These are phyloP conservation scores for Polytrichum commune DNA, from an alignment of 225 moss, liverwort and hornwort genomes.

Conservation along the genomic window DNA sequence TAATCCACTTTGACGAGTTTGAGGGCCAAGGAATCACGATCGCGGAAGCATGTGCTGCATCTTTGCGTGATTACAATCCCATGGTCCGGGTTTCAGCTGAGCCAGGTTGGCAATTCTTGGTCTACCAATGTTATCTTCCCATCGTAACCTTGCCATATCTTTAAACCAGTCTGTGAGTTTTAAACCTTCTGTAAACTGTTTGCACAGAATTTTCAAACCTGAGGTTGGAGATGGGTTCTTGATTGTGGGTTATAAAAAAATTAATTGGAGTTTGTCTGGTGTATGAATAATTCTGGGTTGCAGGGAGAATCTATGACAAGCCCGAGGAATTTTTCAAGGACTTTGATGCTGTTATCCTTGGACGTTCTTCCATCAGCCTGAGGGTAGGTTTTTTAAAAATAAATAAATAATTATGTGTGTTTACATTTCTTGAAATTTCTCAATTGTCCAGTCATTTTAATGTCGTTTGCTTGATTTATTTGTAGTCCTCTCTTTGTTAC, in stretches of 20 bases:
- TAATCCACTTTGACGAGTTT: constrained; percentile 70
- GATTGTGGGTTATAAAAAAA: not conserved
- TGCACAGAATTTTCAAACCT: too few species aligned
- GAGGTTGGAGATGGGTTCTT: too few species aligned
- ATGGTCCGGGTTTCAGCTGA: constrained; percentile 84
- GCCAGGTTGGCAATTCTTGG: constrained; percentile 40
- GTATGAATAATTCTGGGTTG: constrained; percentile 4
- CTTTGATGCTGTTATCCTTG: constrained; percentile 91
- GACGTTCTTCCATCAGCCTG: constrained; percentile 53
- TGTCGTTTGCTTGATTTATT: too few species aligned
- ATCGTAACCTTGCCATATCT: too few species aligned
- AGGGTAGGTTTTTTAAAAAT: constrained; percentile 52
- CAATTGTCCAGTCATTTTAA: too few species aligned
- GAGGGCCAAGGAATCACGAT: constrained; percentile 51
- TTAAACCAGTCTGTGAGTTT: too few species aligned
- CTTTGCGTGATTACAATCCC: constrained; percentile 90
- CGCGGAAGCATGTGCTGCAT: constrained; percentile 69
- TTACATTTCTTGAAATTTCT: not conserved
- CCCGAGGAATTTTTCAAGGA: constrained; percentile 66
- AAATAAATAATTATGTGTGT: not conserved
- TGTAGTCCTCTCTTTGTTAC: too few species aligned
- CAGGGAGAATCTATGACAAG: constrained; percentile 79
- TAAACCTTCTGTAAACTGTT: too few species aligned
- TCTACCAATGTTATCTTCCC: too few species aligned
- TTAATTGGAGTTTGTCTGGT: not conserved